Evolutionary conservation across 176 grass and related monocot genomes (phyloP).

Genomic region (Carex kokanica): DNA sequence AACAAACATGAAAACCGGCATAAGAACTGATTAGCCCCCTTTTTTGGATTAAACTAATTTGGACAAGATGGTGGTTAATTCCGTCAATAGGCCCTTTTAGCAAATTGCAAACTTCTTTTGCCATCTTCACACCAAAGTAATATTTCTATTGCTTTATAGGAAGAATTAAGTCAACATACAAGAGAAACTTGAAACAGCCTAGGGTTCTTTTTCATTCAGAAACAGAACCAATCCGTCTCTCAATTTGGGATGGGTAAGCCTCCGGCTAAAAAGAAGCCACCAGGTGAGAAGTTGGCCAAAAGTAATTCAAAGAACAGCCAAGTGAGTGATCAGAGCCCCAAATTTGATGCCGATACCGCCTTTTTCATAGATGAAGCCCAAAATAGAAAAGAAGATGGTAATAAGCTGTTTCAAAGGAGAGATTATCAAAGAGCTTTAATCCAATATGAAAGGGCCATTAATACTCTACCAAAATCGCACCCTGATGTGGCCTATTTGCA

Average conservation of each 20-base stretch:
- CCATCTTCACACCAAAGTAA: background rate
- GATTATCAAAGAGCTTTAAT: slow-evolving; percentile 54
- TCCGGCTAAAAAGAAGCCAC: slow-evolving; percentile 4
- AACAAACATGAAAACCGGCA: background rate
- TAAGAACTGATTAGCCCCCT: background rate
- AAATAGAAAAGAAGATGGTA: slow-evolving; percentile 46
- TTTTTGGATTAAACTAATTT: background rate
- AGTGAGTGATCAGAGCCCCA: slow-evolving; percentile 18
- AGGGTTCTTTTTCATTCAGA: background rate
- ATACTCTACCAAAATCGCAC: slow-evolving; percentile 41
- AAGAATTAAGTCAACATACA: background rate
- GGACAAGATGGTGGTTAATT: background rate
- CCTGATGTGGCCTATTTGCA: slow-evolving; percentile 45
- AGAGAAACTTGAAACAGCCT: background rate
- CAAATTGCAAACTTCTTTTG: background rate
- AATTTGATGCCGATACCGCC: slow-evolving; percentile 37
- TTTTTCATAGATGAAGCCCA: slow-evolving; percentile 53
- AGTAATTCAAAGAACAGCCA: slow-evolving; percentile 30
- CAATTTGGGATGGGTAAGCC: slow-evolving; percentile 4
- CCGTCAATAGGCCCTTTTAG: background rate
- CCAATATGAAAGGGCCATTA: slow-evolving; percentile 60
- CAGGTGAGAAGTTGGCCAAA: slow-evolving; percentile 2
- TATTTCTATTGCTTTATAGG: background rate
- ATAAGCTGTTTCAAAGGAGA: slow-evolving; percentile 52
- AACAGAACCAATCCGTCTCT: background rate